Base-by-base conservation (phyloP, 371 early-diverging fungal genomes). In the Blyttiomyces sp. region DNA sequence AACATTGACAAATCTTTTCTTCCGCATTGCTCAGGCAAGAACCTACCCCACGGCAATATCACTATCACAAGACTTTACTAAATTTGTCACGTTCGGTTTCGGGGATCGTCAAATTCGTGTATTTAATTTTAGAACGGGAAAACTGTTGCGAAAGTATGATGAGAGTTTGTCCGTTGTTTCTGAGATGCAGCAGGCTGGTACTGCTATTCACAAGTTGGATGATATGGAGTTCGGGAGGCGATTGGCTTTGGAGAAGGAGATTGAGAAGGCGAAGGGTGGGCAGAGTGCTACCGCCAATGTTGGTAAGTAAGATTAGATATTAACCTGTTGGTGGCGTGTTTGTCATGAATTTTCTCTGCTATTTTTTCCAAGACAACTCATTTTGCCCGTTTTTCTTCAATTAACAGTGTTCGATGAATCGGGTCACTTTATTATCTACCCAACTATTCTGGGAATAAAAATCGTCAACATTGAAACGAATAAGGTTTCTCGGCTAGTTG, bases 211-310 rank as follows among this genome's bases (percentile, higher is more conserved):
- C 63, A 85, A 84, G 62, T 69, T 96, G 43, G 98, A 98, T 71
- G 93, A 90, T 63, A 96, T 96, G 95, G 96, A 96, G 73, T 96
- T 95, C 82, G 95, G 96, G 26, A 81, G 95, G 57, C 81, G 98
- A 49, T 63, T 95, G 44, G 95, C 95, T 2, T 80, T 90, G 4
- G 96, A 97, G 57, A 83, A 86, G 43, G 94, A 95, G 68, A 68
- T 96, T 43, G 86, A 88, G 56, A 88, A 89, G 59, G 75, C 86
- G 26, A 69, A 69, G 32, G 72, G 71, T 0, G 39, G 39, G 13
- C 90, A 91, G 62, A 73, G 83, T 6, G 66, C 64, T 26, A 83
- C 76, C 31, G 81, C 82, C 33, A 96, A 93, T 73, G 92, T 89
- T 9, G 81, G 88, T 88, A 70, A 48, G 59, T 43, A 35, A n/a